Base-by-base conservation (phyloP, 2,329 filamentous ascomycete genomes). In the Trichoderma semiorbis region DNA sequence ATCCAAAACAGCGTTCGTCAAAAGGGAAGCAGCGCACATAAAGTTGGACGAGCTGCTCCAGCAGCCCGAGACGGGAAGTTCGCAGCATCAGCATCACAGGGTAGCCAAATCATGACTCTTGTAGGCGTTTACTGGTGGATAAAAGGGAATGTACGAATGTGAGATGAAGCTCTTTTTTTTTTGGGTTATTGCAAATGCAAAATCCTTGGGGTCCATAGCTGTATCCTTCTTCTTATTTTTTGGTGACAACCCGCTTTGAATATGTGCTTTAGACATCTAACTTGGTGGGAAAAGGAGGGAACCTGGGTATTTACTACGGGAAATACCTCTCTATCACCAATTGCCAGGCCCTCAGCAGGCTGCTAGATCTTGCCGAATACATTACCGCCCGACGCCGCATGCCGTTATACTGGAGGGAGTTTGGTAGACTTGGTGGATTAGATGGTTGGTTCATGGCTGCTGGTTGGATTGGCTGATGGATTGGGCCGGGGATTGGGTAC, bases 221-320 rank as follows among this genome's bases (percentile, higher is more conserved):
- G n/a, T 62, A 64, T 55, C 43, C 28, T 2, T 47, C 6, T 36
- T 36, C 30, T 14, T n/a, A n/a, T n/a, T 21, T 16, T 18, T 47
- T 50, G 34, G 21, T 43, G 60, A 53, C 57, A 55, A 57, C 50
- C 32, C 26, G 24, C 26, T 53, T 53, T 28, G 47, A 65, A 50
- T 60, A 64, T 66, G 36, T 64, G n/a, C 50, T 53, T 55, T 55
- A 34, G 55, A 62, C 55, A 69, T 72, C 57, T 72, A 72, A n/a
- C n/a, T n/a, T n/a, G n/a, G n/a, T n/a, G n/a, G n/a, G n/a, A n/a
- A n/a, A n/a, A n/a, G n/a, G n/a, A n/a, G n/a, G n/a, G n/a, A n/a
- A n/a, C n/a, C n/a, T n/a, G n/a, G n/a, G n/a, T n/a, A n/a, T n/a
- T n/a, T n/a, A n/a, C n/a, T n/a, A n/a, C n/a, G n/a, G n/a, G n/a